Conservation (phyloP, 495 filamentous ascomycete genomes). For the Tuber magnatum region DNA sequence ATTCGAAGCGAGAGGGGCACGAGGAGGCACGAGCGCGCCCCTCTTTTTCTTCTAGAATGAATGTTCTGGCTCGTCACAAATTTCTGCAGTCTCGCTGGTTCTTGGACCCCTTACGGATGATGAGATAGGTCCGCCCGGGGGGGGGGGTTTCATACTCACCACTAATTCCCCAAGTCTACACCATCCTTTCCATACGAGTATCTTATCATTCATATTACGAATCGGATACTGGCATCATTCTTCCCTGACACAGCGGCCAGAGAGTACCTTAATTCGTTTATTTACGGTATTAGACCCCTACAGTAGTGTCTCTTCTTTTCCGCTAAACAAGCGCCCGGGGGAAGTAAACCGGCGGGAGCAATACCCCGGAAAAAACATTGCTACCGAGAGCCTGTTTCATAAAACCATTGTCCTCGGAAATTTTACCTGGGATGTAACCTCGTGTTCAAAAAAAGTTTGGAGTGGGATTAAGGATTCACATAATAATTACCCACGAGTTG, state of each 20-base stretch:
- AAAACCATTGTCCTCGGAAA: not conserved
- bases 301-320: not conserved
- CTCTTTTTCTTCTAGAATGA: slow-evolving; percentile 1
- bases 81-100: not conserved
- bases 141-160: not conserved
- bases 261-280: not conserved
- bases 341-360: not conserved
- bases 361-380: not conserved
- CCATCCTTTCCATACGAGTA: not conserved
- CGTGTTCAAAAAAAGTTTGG: not conserved
- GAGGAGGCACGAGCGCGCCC: slow-evolving; percentile 1
- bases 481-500: not conserved
- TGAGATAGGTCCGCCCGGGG: not conserved
- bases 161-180: not conserved
- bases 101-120: not conserved
- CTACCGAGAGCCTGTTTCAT: slow-evolving; percentile 3
- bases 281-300: not conserved
- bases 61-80: not conserved
- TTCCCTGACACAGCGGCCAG: not conserved
- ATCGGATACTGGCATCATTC: not conserved
- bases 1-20: slow-evolving; percentile 2
- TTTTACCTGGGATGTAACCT: not conserved
- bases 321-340: not conserved
- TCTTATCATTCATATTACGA: not conserved
- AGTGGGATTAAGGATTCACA: not conserved